These are phyloP conservation scores for Xylaria sp. DNA, from an alignment of 2,329 filamentous ascomycete species.

Conservation along the genomic window DNA sequence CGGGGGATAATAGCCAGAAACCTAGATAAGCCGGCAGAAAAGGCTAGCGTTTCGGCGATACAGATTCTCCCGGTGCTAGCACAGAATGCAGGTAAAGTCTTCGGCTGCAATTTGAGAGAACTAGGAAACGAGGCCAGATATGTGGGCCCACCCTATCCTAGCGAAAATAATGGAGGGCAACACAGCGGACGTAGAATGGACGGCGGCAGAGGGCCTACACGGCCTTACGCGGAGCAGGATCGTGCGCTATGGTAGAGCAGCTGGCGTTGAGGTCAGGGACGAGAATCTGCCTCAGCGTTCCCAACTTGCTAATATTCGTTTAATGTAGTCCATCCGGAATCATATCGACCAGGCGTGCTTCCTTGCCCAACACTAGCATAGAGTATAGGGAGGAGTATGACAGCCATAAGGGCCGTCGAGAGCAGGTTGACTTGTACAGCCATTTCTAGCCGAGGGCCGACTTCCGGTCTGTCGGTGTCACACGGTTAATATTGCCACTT, in stretches of 20 bases:
- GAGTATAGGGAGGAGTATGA: constrained; percentile 5
- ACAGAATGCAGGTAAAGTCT: background rate
- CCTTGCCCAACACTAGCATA: background rate
- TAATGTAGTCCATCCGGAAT: background rate
- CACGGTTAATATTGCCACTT: too few species aligned
- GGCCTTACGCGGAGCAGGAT: background rate
- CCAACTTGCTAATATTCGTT: background rate
- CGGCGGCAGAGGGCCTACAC: background rate
- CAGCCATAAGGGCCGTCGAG: constrained; percentile 3
- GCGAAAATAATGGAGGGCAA: background rate
- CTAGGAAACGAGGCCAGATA: background rate
- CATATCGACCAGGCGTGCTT: background rate
- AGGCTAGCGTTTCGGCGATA: background rate
- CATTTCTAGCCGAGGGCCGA: background rate
- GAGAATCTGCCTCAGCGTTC: background rate
- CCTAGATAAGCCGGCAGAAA: background rate
- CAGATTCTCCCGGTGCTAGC: background rate
- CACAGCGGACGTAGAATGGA: background rate
- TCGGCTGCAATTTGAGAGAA: background rate
- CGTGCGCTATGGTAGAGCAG: background rate
- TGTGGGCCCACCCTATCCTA: background rate
- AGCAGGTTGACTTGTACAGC: constrained; percentile 9
- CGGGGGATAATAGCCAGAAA: background rate
- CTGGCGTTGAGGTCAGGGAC: background rate
- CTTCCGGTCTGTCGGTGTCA: background rate